Conservation (phyloP, 73 alveolate species). For the Halteria grandinella region DNA sequence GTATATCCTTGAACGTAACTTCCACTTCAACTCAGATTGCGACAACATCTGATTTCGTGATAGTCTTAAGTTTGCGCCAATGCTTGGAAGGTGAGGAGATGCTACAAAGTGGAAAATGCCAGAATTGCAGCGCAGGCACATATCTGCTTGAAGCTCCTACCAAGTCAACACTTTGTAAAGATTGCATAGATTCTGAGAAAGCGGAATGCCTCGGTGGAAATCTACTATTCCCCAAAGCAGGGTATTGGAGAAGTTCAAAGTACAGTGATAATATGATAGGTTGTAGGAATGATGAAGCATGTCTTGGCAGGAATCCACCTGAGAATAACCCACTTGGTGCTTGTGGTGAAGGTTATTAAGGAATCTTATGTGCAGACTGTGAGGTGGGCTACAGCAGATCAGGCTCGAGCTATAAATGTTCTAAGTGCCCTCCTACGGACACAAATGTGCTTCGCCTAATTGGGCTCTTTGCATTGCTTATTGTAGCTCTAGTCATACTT, state of each 20-base stretch:
- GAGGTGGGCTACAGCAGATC: conserved; percentile 47
- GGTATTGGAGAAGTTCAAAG: conserved; percentile 68
- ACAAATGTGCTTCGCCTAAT: neutral
- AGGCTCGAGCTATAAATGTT: conserved; percentile 14
- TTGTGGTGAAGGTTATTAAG: conserved; percentile 55
- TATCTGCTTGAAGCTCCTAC: neutral
- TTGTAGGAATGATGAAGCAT: conserved; percentile 51
- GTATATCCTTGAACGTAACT: neutral
- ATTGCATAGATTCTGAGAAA: conserved; percentile 1
- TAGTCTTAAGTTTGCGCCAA: neutral
- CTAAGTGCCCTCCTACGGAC: conserved; percentile 56
- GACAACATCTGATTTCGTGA: neutral
- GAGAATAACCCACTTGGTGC: conserved; percentile 40
- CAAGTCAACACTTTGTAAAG: neutral
- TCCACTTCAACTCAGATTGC: neutral
- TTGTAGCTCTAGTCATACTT: neutral
- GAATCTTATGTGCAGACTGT: conserved; percentile 55
- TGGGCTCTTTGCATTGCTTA: neutral
- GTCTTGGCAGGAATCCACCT: conserved; percentile 44
- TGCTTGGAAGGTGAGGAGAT: conserved; percentile 18
- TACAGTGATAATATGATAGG: conserved; percentile 45
- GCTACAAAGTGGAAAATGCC: conserved; percentile 10
- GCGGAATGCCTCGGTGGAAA: conserved; percentile 43
- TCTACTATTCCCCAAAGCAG: conserved; percentile 32
- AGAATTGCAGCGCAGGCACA: neutral